Conservation (phyloP, 2,329 filamentous ascomycete genomes). For the Alternaria sp. region DNA sequence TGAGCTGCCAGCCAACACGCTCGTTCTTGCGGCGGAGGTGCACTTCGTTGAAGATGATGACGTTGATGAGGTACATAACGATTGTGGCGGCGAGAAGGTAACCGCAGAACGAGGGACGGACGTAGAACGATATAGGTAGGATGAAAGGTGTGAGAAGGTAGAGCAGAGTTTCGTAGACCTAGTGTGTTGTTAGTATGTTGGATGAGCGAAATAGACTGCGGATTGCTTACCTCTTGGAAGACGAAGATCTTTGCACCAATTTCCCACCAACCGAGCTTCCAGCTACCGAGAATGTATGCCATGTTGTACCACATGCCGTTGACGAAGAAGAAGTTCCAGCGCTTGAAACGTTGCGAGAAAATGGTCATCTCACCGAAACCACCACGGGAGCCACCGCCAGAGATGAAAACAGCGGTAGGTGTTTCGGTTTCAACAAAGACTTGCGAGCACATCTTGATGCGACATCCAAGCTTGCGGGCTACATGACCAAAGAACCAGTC, state of each 20-base stretch:
- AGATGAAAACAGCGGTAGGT: slow-evolving; percentile 56
- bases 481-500: slow-evolving; percentile 64
- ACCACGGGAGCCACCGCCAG: slow-evolving; percentile 53
- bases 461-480: slow-evolving; percentile 55
- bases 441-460: slow-evolving; percentile 60
- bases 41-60: slow-evolving; percentile 60
- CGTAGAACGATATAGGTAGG: slow-evolving; percentile 57
- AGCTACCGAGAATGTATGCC: slow-evolving; percentile 57
- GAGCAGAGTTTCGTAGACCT: slow-evolving; percentile 58
- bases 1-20: slow-evolving; percentile 51
- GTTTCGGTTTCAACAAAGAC: slow-evolving; percentile 63
- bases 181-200: slow-evolving; percentile 22
- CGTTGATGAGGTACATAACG: slow-evolving; percentile 56
- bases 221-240: slow-evolving; percentile 52
- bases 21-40: slow-evolving; percentile 58
- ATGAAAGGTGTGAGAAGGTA: slow-evolving; percentile 58
- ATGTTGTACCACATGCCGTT: slow-evolving; percentile 60
- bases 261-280: slow-evolving; percentile 61
- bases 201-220: slow-evolving; percentile 1
- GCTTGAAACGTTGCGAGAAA: slow-evolving; percentile 60
- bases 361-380: slow-evolving; percentile 64
- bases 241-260: slow-evolving; percentile 62
- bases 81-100: slow-evolving; percentile 53
- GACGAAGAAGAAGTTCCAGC: slow-evolving; percentile 64
- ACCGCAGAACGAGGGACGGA: slow-evolving; percentile 53